Evolutionary conservation across 768 basidiomycete genomes (phyloP), one percentile per base, ranked within the genome.

Genomic region (Mycena polygramma): DNA sequence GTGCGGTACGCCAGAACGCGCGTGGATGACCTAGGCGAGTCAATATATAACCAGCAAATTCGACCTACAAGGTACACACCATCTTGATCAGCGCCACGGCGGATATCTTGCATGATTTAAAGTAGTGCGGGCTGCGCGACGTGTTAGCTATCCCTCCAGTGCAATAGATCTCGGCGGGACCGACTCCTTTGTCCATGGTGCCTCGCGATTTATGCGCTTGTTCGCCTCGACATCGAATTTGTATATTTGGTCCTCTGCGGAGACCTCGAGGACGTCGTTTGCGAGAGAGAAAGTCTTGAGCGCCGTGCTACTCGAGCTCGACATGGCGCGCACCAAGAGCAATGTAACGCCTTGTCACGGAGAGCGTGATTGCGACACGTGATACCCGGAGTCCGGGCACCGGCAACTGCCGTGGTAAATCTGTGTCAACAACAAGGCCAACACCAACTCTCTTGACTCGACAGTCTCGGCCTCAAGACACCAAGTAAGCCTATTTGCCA

Each of bases 71-170:
- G 67, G 15, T 5, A 45, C 37, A n/a, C 4, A 41, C 36, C 22
- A 98, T 98, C 87, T 99, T 99, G 75, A 99, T 95, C 62, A 99
- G 82, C 15, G 97, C 96, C 35, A 98, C 90, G 0, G 95, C 95
- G 0, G 96, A 97, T 75, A 99, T 99, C 83, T 95, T 97, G 81
- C 93, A 99, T 80, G 89, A 87, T 78, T 92, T 95, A 82, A 94
- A 94, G 82, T 91, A 91, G 74, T 93, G 90, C 0, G 92, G 91
- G 73, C 94, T 95, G 73, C 70, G 49, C 53, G 49, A 49, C n/a
- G 26, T 58, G 37, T 46, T 39, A 54, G 59, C 43, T 26, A 20
- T 15, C 17, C 24, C 7, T 24, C 36, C 41, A 26, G 58, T 37
- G 63, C 69, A 70, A 62, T 63, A 30, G 41, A 10, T 14, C 22